Percentiles rank a stretch among this genome's conserved stretches.
phyloP scores from a whole-genome alignment of 495 filamentous ascomycete genomes.

The Daldinia vernicosa region DNA sequence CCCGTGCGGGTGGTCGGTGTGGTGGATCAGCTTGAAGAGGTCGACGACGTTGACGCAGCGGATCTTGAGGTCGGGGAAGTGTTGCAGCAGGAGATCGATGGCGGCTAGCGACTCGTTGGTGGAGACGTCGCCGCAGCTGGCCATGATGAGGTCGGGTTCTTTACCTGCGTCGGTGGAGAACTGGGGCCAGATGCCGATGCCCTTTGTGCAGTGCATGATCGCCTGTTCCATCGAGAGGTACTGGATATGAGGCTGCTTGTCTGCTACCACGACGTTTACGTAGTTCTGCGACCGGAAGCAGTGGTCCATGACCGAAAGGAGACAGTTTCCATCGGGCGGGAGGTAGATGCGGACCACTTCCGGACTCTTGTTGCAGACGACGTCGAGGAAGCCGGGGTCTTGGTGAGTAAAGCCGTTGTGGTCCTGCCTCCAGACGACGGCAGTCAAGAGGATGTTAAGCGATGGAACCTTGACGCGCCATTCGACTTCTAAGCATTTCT shows the following conservation, averaged over 20 bases:
- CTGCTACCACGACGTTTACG: slow-evolving; percentile 78
- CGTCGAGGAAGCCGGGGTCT: slow-evolving; percentile 78
- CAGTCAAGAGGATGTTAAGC: slow-evolving; percentile 77
- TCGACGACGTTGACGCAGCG: slow-evolving; percentile 80
- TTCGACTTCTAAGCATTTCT: slow-evolving; percentile 76
- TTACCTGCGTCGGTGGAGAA: slow-evolving; percentile 64
- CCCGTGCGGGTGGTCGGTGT: slow-evolving; percentile 72
- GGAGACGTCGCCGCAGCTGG: slow-evolving; percentile 73
- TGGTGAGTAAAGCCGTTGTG: slow-evolving; percentile 85
- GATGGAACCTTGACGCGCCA: slow-evolving; percentile 74
- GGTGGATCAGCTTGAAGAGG: slow-evolving; percentile 75
- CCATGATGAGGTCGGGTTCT: slow-evolving; percentile 76
- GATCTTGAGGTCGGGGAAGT: slow-evolving; percentile 73
- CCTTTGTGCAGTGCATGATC: slow-evolving; percentile 75
- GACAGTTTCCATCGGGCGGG: slow-evolving; percentile 76
- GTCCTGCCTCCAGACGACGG: slow-evolving; percentile 80
- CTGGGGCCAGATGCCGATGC: slow-evolving; percentile 62
- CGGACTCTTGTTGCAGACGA: slow-evolving; percentile 77
- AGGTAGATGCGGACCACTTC: slow-evolving; percentile 81
- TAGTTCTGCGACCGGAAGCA: slow-evolving; percentile 75
- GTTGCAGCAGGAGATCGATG: slow-evolving; percentile 68
- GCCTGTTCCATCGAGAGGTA: slow-evolving; percentile 74
- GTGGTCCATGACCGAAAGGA: slow-evolving; percentile 73
- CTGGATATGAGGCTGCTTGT: slow-evolving; percentile 80
- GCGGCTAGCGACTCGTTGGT: slow-evolving; percentile 76